Evolutionary conservation across 2,329 filamentous ascomycete species (phyloP), one percentile per base, ranked within the genome.

Genomic region (Bimuria novae-zelandiae): DNA sequence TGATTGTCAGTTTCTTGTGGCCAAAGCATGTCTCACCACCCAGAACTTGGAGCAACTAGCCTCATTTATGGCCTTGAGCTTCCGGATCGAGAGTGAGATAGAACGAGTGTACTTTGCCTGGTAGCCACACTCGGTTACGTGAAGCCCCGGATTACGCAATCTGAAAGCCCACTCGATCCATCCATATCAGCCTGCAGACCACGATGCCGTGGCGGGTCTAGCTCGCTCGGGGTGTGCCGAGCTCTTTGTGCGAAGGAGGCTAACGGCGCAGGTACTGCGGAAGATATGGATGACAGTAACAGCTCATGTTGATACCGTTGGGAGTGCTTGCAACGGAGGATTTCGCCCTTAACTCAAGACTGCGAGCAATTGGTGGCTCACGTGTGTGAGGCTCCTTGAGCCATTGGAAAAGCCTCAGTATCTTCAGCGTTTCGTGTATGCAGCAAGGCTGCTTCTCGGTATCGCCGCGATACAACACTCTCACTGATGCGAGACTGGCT

Each of bases 181-280:
- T 12, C 19, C 7, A 23, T 35, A 16, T 33, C 41, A 10, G 41
- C 8, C 25, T 43, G 40, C 25, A 32, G 25, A 30, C 25, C 12
- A 35, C 3, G 23, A 8, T 17, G n/a, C 39, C 21, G 25, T 12
- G 29, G 29, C 35, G 27, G n/a, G 42, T 8, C 29, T 16, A 16
- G 27, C 17, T 45, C 29, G 8, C 29, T 23, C 19, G 29, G 42
- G 29, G 29, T 11, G 14, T 45, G 19, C 17, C 42, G 17, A 35
- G 17, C 29, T 5, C 19, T 30, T n/a, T 23, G n/a, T 16, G 4
- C 17, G 11, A 16, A 16, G 27, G 19, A 35, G 7, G 12, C 42
- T 45, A 45, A 45, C 23, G 42, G 42, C 42, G 42, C 42, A 45
- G 42, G 42, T 45, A 45, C 42, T 21, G 19, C 19, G 29, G 29